These are phyloP conservation scores for Truncatella angustata DNA, from an alignment of 2,329 filamentous ascomycete species.

Conservation along the genomic window DNA sequence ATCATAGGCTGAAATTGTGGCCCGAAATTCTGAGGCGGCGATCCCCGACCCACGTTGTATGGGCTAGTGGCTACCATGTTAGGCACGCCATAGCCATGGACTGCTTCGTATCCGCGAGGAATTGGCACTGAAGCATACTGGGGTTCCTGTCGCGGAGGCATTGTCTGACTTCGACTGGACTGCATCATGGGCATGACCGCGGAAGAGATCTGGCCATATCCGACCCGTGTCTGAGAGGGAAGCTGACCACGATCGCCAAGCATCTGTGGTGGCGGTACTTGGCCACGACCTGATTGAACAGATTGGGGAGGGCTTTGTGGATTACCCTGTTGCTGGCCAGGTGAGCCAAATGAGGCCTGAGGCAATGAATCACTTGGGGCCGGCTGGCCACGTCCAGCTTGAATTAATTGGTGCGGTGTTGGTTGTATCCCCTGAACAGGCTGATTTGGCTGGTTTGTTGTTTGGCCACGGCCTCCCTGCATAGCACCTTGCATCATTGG, in stretches of 20 bases:
- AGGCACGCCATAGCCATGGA: slow-evolving; percentile 28
- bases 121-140: slow-evolving; percentile 31
- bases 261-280: slow-evolving; percentile 17
- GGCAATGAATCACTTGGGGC: background rate
- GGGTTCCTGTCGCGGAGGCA: background rate
- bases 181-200: slow-evolving; percentile 10
- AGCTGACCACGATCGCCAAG: slow-evolving; percentile 15
- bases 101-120: slow-evolving; percentile 29
- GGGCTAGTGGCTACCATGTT: slow-evolving; percentile 24
- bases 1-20: slow-evolving; percentile 6
- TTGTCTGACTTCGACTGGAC: background rate
- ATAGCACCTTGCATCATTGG: slow-evolving; percentile 7
- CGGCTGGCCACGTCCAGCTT: slow-evolving; percentile 2
- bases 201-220: slow-evolving; percentile 4
- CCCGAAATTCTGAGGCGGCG: slow-evolving; percentile 10
- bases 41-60: slow-evolving; percentile 15
- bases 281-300: slow-evolving; percentile 14
- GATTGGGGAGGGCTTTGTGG: slow-evolving; percentile 4
- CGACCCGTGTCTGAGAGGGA: slow-evolving; percentile 12
- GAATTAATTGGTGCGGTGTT: slow-evolving; percentile 3
- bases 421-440: slow-evolving; percentile 4
- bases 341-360: slow-evolving; percentile 13
- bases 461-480: slow-evolving; percentile 6
- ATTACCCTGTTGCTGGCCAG: slow-evolving; percentile 8
- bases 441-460: background rate